Percentiles rank a stretch among this genome's conserved stretches.
Conservation (phyloP, 73 alveolate species). For the Paramecium tetraurelia region DNA sequence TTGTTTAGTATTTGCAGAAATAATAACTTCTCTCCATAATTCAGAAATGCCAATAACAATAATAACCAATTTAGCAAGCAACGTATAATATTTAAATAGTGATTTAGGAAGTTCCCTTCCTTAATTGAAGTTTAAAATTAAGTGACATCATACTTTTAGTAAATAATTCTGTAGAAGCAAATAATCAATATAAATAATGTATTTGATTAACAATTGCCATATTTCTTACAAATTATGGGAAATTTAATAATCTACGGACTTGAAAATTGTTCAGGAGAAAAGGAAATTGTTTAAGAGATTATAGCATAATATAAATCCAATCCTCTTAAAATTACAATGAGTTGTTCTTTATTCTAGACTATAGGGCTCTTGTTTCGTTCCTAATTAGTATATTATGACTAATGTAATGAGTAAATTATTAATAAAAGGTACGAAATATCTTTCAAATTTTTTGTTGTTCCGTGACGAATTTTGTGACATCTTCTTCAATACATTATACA, state of each 20-base stretch:
- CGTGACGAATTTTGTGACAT: constrained; percentile 5
- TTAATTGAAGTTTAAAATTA: background rate
- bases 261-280: background rate
- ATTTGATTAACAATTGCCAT: background rate
- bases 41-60: background rate
- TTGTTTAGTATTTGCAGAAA: background rate
- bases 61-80: background rate
- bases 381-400: background rate
- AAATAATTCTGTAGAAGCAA: background rate
- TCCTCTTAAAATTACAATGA: constrained; percentile 14
- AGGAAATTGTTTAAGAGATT: background rate
- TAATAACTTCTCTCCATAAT: background rate
- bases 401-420: background rate
- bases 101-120: background rate
- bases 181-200: background rate
- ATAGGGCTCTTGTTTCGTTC: background rate
- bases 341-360: constrained; percentile 20
- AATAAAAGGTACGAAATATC: background rate
- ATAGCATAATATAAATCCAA: background rate
- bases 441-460: background rate
- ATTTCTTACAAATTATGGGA: background rate
- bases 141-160: constrained; percentile 8
- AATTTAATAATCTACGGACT: background rate
- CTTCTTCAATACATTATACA: background rate
- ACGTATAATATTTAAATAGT: background rate